phyloP scores from a whole-genome alignment of 345 rosid genomes.

The Acer campestre region DNA sequence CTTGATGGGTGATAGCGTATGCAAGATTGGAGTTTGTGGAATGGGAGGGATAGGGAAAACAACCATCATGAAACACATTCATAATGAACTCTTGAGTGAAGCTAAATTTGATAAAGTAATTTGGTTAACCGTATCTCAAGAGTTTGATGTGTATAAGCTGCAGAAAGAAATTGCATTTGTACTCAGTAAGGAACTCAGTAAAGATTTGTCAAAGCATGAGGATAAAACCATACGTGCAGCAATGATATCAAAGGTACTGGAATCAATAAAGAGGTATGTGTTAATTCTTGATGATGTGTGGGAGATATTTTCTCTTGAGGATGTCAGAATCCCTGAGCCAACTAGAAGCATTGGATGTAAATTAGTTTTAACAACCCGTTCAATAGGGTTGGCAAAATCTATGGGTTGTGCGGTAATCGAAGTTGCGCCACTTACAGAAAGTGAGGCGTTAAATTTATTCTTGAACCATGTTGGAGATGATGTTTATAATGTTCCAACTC shows the following conservation, averaged over 20 bases:
- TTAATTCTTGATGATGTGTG: constrained; percentile 30
- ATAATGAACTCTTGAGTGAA: neutral
- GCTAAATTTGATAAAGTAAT: neutral
- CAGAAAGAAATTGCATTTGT: constrained; percentile 16
- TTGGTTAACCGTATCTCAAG: constrained; percentile 26
- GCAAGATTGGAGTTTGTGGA: constrained; percentile 19
- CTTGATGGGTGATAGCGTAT: constrained; percentile 5
- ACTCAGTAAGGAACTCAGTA: neutral
- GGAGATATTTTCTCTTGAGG: neutral
- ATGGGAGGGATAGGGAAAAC: constrained; percentile 27
- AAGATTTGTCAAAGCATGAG: neutral
- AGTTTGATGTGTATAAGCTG: constrained; percentile 1
- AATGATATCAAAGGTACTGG: neutral
- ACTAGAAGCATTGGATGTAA: neutral
- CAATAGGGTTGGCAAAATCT: neutral
- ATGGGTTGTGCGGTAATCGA: neutral
- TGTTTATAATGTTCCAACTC: too few relatives aligned
- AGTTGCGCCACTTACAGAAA: neutral
- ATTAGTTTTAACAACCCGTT: neutral
- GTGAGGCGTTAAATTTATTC: neutral
- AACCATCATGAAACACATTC: neutral
- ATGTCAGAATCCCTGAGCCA: constrained; percentile 17
- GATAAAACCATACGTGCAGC: constrained; percentile 17
- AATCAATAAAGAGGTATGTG: neutral
- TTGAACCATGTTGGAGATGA: neutral